Base-by-base conservation (phyloP, 2,329 filamentous ascomycete genomes). In the Ceratocystis smalleyi region DNA sequence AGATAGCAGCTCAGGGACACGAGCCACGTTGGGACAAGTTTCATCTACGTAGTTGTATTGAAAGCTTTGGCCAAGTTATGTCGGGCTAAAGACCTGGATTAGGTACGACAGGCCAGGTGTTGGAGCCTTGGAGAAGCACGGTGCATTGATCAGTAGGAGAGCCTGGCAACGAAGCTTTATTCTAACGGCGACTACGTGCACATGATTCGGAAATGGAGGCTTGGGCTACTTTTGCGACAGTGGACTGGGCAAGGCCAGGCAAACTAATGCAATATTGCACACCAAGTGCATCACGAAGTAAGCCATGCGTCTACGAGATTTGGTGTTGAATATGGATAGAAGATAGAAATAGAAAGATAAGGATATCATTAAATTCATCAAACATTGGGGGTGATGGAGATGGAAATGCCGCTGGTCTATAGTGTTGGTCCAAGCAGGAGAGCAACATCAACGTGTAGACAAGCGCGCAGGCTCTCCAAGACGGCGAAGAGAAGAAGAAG, bases 71-170 rank as follows among this genome's bases (percentile, higher is more conserved):
- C 35, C 35, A 40, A 40, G 1, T 12, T 40, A 5, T 40, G 10
- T 40, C 10, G 35, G 4, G 35, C 35, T 40, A 40, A 40, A 40
- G 35, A 12, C 35, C 35, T 40, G 35, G 35, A 12, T 40, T 40
- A 12, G 35, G 35, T n/a, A n/a, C 17, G 5, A n/a, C 4, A 19
- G 22, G 22, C 19, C 7, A 51, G 22, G 22, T 24, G 19, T 51
- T 24, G 5, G 8, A 22, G 47, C 22, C 35, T 40, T 10, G 12
- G 35, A 12, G 35, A 15, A 40, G 10, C 47, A 51, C 3, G 5
- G 24, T n/a, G 54, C 54, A 57, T 57, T 57, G 54, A 35, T 57
- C 54, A 57, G n/a, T 30, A 57, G 27, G 24, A 35, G 54, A 35
- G 27, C 54, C 15, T n/a, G 47, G 27, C 12, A 15, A 8, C 19